Conservation (phyloP, 345 rosid species). For the Cardamine occulta region DNA sequence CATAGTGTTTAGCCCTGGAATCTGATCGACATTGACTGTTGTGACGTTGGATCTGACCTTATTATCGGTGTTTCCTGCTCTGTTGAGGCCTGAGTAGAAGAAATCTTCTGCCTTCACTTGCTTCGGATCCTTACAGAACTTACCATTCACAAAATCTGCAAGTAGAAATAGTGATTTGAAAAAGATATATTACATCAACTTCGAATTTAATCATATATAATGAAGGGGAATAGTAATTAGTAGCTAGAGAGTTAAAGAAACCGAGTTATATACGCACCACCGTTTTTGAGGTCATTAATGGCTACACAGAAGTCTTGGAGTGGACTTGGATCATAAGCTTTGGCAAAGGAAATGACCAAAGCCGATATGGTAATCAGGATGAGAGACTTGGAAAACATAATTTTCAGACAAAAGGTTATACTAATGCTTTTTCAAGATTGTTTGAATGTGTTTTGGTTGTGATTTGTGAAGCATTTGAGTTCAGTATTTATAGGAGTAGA, state of each 20-base stretch:
- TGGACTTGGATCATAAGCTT: slow-evolving; percentile 42
- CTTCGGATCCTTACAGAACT: slow-evolving; percentile 30
- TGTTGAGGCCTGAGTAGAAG: slow-evolving; percentile 22
- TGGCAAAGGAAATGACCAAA: slow-evolving; percentile 13
- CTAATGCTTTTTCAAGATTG: not conserved
- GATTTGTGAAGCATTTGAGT: too few relatives aligned
- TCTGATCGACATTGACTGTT: slow-evolving; percentile 20
- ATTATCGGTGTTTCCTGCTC: slow-evolving; percentile 19
- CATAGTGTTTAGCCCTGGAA: slow-evolving; percentile 48
- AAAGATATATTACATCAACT: too few relatives aligned
- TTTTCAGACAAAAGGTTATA: not conserved
- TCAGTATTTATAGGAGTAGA: too few relatives aligned
- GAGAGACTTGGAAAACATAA: slow-evolving; percentile 13
- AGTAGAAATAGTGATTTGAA: not conserved
- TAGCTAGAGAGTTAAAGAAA: not conserved
- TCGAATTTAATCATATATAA: not conserved
- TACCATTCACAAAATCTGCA: slow-evolving; percentile 42
- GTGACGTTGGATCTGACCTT: slow-evolving; percentile 33
- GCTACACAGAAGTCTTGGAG: slow-evolving; percentile 42
- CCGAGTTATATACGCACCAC: not conserved
- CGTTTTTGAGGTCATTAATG: slow-evolving; percentile 26
- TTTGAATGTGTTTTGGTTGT: too few relatives aligned
- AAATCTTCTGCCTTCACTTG: slow-evolving; percentile 29
- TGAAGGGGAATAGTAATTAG: not conserved
- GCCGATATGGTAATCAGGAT: not conserved